Evolutionary conservation across 768 basidiomycete genomes (phyloP), one percentile per base, ranked within the genome.

Genomic region (Pisolithus microcarpus): DNA sequence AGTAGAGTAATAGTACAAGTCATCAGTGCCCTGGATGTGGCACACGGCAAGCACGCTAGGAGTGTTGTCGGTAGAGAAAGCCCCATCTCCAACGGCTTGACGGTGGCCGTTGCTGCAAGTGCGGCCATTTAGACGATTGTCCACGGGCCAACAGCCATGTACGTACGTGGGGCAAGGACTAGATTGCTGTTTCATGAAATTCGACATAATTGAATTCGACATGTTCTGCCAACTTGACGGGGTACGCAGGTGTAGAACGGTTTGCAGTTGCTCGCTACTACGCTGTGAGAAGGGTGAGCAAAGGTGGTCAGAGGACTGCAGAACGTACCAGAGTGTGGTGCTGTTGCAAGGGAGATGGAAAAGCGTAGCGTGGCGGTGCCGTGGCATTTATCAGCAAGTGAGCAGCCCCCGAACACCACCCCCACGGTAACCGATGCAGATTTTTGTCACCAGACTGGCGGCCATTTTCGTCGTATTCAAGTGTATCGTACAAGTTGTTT

Each of bases 51-150:
- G 80, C 65, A 91, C 85, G 70, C 75, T 87, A 58, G 86, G 80
- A 72, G 80, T 77, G 58, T 71, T 76, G 83, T 84, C 83, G 81
- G 80, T 79, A 73, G 77, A 77, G 73, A 75, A 73, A 81, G 90
- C 90, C 90, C 90, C 90, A 91, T 92, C 90, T 73, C 89, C 90
- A 92, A 91, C 90, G 89, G 85, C 78, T 75, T 82, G 85, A 87
- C 87, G 81, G 45, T 36, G 28, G 73, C 87, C 90, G 89, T 91
- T 91, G 90, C 90, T 92, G 45, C 28, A 56, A 7, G 24, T 8
- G 38, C 48, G 16, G 42, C 19, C 19, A 15, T 52, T 66, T 45
- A 67, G 61, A n/a, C 53, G 8, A 44, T 16, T 10, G 26, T 43
- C 36, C 38, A 19, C 31, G 28, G 16, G 21, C 8, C 13, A 34